Conservation (phyloP, 371 early-diverging fungal species). For the Syncephalis fuscata region DNA sequence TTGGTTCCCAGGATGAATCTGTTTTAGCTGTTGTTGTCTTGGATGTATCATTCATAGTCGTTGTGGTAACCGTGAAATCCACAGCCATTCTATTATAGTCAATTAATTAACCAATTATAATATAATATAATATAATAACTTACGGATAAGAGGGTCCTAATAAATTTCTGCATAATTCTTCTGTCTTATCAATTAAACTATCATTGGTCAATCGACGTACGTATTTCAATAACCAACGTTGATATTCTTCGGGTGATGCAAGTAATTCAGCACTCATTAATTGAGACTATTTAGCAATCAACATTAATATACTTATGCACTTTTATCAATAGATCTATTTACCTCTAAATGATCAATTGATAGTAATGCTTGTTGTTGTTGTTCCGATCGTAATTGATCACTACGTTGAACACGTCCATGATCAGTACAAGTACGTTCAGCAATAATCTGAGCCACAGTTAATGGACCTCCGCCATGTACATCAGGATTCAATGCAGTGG, state of each 20-base stretch:
- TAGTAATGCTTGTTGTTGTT: neutral
- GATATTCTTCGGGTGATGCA: conserved; percentile 40
- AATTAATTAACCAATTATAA: neutral
- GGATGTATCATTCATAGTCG: neutral
- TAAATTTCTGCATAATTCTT: conserved; percentile 52
- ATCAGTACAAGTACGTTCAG: conserved; percentile 1
- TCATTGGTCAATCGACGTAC: conserved; percentile 49
- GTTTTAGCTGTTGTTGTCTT: neutral
- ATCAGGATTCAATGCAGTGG: neutral
- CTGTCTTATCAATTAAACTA: conserved; percentile 31
- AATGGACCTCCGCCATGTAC: neutral
- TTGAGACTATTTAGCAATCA: conserved; percentile 22
- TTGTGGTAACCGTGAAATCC: neutral
- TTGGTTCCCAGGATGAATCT: neutral
- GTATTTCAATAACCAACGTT: conserved; percentile 44
- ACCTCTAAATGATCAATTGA: conserved; percentile 17
- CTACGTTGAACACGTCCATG: neutral
- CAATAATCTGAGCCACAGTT: neutral
- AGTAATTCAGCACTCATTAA: conserved; percentile 38
- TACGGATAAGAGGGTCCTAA: conserved; percentile 38
- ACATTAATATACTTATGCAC: neutral
- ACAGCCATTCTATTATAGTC: no score
- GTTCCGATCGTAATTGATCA: conserved; percentile 2
- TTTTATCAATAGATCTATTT: neutral
- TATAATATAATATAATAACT: neutral